Evolutionary conservation across 1,284 basidiomycete genomes (phyloP), one percentile per base, ranked within the genome.

Genomic region (Rhodotorula sp.): DNA sequence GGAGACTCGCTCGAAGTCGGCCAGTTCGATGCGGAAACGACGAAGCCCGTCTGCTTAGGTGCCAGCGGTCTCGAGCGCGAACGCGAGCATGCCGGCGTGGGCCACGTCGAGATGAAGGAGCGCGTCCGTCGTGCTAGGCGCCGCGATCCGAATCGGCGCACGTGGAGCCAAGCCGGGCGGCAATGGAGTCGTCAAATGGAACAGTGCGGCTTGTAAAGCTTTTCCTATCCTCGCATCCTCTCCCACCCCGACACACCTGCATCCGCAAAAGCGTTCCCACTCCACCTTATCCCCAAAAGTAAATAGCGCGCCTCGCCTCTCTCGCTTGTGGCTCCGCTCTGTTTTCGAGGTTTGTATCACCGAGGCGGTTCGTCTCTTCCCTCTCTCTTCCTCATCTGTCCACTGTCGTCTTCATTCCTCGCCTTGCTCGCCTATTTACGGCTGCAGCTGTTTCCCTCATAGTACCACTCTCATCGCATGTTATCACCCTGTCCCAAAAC

Each of bases 101-200:
- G 60, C 19, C 60, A 63, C 6, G 56, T 28, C 7, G 60, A 67
- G 47, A 50, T 58, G 60, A 43, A 64, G 58, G 60, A 60, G 60
- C 38, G 56, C 56, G 67, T 58, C 45, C 52, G 66, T 48, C 58
- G 60, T 34, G 62, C 49, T 50, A 23, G 45, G 26, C 23, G 34
- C 56, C 52, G 50, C 28, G 60, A 50, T 6, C 19, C 47, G 31
- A 43, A 52, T 38, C 52, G 62, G 47, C 61, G 60, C 58, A 64
- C 57, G 8, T 65, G 70, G 55, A 69, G 67, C 48, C 54, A 57
- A 18, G 72, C 69, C 26, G 72, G 72, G 8, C 64, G 65, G 43
- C 65, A 54, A 54, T 74, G 72, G 72, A 71, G 69, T 28, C 64
- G 65, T 26, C 64, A 66, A n/a, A 60, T 74, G 18, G 72, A 74